phyloP scores from a whole-genome alignment of 208 protist genomes.

The Strigomonas culicis region DNA sequence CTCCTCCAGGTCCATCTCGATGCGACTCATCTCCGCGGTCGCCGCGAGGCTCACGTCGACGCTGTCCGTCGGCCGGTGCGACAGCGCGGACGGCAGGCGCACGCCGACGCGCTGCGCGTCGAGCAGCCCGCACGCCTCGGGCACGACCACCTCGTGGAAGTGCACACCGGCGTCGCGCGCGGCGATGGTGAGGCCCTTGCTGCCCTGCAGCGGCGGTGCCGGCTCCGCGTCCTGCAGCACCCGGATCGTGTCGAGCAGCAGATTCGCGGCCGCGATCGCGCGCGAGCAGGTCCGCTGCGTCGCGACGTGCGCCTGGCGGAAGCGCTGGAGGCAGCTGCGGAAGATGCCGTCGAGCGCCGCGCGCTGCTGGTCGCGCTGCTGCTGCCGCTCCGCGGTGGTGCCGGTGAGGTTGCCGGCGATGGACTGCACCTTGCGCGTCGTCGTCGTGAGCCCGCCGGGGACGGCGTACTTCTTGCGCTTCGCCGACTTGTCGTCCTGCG shows the following conservation, averaged over 20 bases:
- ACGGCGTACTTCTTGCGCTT: slow-evolving; percentile 20
- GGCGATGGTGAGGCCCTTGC: slow-evolving; percentile 60
- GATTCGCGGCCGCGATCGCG: slow-evolving; percentile 60
- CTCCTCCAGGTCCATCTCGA: no score
- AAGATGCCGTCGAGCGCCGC: slow-evolving; percentile 17
- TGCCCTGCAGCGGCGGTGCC: slow-evolving; percentile 30
- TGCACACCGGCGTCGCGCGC: slow-evolving; percentile 37
- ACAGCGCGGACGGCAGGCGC: no score
- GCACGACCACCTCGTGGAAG: slow-evolving; percentile 9
- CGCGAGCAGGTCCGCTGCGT: slow-evolving; percentile 38
- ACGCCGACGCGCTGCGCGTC: not conserved
- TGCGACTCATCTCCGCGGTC: no score
- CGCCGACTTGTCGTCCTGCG: slow-evolving; percentile 46
- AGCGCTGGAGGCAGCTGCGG: slow-evolving; percentile 14
- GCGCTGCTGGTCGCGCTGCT: not conserved
- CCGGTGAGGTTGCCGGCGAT: not conserved
- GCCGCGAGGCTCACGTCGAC: no score
- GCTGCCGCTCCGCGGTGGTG: not conserved
- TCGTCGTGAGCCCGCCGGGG: no score
- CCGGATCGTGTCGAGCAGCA: slow-evolving; percentile 54
- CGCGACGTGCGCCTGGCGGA: slow-evolving; percentile 23
- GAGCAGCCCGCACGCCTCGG: not conserved
- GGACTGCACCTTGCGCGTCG: not conserved
- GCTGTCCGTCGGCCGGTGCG: not conserved
- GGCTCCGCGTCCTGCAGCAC: slow-evolving; percentile 35